Base-by-base conservation (phyloP, 257 asterid genomes). In the Catharanthus roseus region DNA sequence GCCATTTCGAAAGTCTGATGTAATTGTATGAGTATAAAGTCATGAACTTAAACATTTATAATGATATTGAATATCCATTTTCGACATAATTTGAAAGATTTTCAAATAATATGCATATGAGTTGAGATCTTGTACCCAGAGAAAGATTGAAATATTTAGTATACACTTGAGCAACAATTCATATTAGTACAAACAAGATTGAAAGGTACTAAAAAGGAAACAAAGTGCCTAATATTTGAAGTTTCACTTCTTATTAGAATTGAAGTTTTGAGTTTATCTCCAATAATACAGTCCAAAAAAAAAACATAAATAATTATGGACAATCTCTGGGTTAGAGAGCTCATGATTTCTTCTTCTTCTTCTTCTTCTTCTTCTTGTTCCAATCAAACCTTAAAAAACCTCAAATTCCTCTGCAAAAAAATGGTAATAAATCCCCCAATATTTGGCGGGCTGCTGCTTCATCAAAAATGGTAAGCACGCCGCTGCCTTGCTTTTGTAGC, bases 401-500 rank as follows among this genome's bases (percentile, higher is more conserved):
- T 33, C 28, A 15, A 23, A 12, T 38, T 65, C 54, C 36, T 4
- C 54, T 65, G 23, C 54, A 4, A 65, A 38, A 42, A 16, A 65
- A 41, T 65, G 54, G 54, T 42, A n/a, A 65, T 33, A 42, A 65
- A 41, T 53, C 8, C 42, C 8, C 42, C 42, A n/a, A n/a, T n/a
- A 28, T 72, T 10, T 70, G 87, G 95, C 93, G 95, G 96, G 95
- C 95, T 87, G 95, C 95, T 87, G 93, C 96, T 86, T 76, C 74
- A 65, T 67, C 76, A 73, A 85, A n/a, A 87, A 87, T 68, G 79
- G 82, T 74, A 78, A 84, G 95, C 95, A 75, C 80, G 93, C 97
- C 96, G 70, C 96, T 71, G 95, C 91, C 95, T 67, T 13, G 42
- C 42, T 38, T 38, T 8, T 38, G 42, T 64, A 63, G 11, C n/a